Evolutionary conservation across 129 eudicot genomes (phyloP), one percentile per base, ranked within the genome.

Genomic region (Calendula officinalis): DNA sequence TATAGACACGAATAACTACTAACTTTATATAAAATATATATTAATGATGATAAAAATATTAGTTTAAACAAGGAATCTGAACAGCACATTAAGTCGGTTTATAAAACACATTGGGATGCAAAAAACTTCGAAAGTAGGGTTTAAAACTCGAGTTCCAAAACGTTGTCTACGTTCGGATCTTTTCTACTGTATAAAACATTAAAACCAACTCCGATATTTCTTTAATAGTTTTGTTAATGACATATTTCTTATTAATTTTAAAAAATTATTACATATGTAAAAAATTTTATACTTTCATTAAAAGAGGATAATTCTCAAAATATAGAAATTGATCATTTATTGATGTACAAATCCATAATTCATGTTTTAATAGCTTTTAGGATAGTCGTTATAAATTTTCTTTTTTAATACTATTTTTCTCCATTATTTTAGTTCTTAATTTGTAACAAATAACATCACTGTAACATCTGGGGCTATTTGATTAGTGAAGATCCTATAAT

Each of bases 111-210:
- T 73, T 65, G 78, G 72, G 78, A 73, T 73, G 72, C 72, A 65
- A 73, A 73, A 73, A 51, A 56, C 72, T 56, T 73, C 53, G 78
- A 73, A 56, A 65, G 47, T 58, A 65, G 78, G 72, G 72, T 66
- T 73, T 56, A 14, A 37, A 52, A 73, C 78, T 73, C 78, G 78
- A 73, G 67, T 73, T 66, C 67, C 78, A 56, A 73, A 73, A 65
- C 71, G 16, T 65, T 65, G 78, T 73, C 61, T 49, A 65, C 39
- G 30, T 38, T 73, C 14, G 67, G 67, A 65, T 65, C 60, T 65
- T 73, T 73, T 65, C 33, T 36, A 72, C n/a, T n/a, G n/a, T n/a
- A n/a, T n/a, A n/a, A n/a, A n/a, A n/a, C n/a, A n/a, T n/a, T 54
- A 47, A 52, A 51, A 52, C 54, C 56, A 41, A 52, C 57, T 15